Percentiles rank a stretch among this genome's conserved stretches.
phyloP scores from a whole-genome alignment of 2,329 filamentous ascomycete genomes.

The Metarhizium sp. region DNA sequence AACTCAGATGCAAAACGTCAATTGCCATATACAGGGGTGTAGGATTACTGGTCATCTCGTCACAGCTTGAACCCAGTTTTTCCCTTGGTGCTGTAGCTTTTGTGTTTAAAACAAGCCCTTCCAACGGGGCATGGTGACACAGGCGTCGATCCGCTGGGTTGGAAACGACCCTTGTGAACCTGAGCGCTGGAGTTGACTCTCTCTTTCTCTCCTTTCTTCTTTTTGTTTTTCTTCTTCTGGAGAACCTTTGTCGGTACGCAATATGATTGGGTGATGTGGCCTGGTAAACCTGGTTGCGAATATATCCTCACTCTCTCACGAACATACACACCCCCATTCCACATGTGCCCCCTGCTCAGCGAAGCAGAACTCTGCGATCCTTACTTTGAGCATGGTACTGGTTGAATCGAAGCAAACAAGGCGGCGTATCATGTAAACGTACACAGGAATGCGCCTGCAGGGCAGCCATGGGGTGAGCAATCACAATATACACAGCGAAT shows the following conservation, averaged over 20 bases:
- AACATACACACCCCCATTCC: background rate
- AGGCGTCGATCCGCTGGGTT: too few relatives aligned
- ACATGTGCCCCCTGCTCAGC: background rate
- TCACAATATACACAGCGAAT: background rate
- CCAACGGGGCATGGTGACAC: too few relatives aligned
- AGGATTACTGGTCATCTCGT: background rate
- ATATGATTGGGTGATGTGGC: too few relatives aligned
- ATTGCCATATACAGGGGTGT: background rate
- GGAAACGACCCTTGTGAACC: too few relatives aligned
- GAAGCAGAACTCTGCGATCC: background rate
- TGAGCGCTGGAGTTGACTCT: too few relatives aligned
- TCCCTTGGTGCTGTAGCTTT: background rate
- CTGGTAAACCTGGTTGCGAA: too few relatives aligned
- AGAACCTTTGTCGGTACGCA: too few relatives aligned
- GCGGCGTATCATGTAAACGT: background rate
- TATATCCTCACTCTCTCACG: too few relatives aligned
- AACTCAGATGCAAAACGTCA: background rate
- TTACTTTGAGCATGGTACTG: background rate
- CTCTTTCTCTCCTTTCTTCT: too few relatives aligned
- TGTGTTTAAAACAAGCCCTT: too few relatives aligned
- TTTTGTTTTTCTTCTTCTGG: too few relatives aligned
- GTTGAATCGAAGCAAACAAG: background rate
- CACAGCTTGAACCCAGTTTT: background rate
- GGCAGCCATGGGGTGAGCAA: background rate
- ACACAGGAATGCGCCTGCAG: too few relatives aligned